Evolutionary conservation across 345 rosid genomes (phyloP).

Genomic region (Durio zibethinus): DNA sequence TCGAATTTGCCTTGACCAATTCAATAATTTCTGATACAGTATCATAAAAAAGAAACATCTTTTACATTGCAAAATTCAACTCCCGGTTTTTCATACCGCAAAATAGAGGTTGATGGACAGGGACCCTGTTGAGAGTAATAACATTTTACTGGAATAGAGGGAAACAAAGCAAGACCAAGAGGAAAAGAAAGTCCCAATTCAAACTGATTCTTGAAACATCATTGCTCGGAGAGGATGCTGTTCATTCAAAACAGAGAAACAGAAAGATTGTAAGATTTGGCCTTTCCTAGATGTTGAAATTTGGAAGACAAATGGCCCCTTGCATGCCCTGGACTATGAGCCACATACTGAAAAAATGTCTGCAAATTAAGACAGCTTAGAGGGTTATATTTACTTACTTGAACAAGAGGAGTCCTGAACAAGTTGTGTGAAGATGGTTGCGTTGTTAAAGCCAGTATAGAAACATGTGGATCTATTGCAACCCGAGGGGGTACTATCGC

Average conservation of each 20-base stretch:
- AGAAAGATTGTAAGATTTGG: background rate
- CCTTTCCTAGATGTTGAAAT: background rate
- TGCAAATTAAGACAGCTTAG: background rate
- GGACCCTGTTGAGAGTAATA: no score
- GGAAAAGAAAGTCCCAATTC: slow-evolving; percentile 28
- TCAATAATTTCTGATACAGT: no score
- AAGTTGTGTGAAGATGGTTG: slow-evolving; percentile 42
- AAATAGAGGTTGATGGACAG: no score
- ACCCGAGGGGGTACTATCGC: slow-evolving; percentile 36
- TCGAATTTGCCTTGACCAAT: no score
- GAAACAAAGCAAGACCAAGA: slow-evolving; percentile 33
- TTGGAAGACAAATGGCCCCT: background rate
- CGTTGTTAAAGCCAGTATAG: slow-evolving; percentile 56
- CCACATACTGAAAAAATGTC: background rate
- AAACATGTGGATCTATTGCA: slow-evolving; percentile 51
- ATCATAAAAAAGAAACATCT: no score
- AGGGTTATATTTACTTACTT: slow-evolving; percentile 23
- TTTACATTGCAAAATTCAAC: no score
- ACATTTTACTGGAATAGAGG: slow-evolving; percentile 29
- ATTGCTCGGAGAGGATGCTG: slow-evolving; percentile 28
- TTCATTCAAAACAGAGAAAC: slow-evolving; percentile 20
- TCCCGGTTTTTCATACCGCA: no score
- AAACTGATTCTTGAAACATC: slow-evolving; percentile 31
- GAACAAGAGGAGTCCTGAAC: slow-evolving; percentile 38
- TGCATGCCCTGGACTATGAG: background rate